Evolutionary conservation across 495 filamentous ascomycete genomes (phyloP), one percentile per base, ranked within the genome.

Genomic region (Zalerion maritima): DNA sequence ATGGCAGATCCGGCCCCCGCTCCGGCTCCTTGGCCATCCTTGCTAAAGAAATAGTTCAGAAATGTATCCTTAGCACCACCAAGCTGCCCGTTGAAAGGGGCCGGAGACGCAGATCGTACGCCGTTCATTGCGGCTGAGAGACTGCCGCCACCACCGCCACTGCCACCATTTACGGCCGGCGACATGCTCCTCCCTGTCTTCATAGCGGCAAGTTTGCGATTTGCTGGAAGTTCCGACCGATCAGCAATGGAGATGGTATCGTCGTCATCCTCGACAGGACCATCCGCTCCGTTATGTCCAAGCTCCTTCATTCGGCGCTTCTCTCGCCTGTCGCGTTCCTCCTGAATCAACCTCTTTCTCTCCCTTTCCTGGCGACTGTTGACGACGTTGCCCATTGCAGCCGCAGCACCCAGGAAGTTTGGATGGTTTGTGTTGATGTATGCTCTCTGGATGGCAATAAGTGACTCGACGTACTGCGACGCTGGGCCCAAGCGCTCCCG

Each of bases 351-450:
- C 18, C 67, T 71, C 49, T 84, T 85, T 47, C 80, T 71, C 47
- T 96, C 89, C 47, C 84, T 75, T 35, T 99, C 87, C 46, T 94
- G 83, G 52, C 85, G 91, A 44, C 77, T 83, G 43, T 75, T 78
- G 21, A 99, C 87, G 28, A 96, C 87, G 6, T 85, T 79, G 31
- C 80, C 82, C 89, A 99, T 99, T 15, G 89, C 89, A n/a, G 84
- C 86, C 5, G 89, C 87, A 7, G 89, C 89, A 24, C 89, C 91
- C 13, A 94, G 70, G 62, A 99, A 99, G 45, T 99, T 99, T 18
- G 89, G 89, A 42, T 99, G 89, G 48, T 99, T 99, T 22, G 89
- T 99, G 55, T 99, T 99, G 54, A 99, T 94, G 51, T 99, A 99
- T 10, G 89, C 89, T 35, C 89, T 69, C 55, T 99, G 89, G 18